Evolutionary conservation across 2,329 filamentous ascomycete species (phyloP), one percentile per base, ranked within the genome.

Genomic region (Aspergillus spinulosporus): DNA sequence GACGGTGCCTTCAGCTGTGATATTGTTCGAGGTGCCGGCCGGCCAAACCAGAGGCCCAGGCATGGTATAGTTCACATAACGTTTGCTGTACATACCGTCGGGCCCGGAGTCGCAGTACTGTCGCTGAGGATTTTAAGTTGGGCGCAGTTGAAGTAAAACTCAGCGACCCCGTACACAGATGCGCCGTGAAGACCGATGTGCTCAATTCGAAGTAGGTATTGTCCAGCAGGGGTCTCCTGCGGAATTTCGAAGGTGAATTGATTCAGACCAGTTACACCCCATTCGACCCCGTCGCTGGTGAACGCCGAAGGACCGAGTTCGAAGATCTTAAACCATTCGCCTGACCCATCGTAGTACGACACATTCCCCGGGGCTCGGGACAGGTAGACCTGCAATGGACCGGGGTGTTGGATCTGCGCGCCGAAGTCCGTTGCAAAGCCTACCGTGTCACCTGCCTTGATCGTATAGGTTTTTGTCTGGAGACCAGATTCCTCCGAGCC

Each of bases 331-430:
- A 64, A 64, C 62, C 62, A 64, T 11, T 62, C 61, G 11, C 59
- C 59, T 3, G 57, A 54, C 3, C 61, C 62, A 32, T 64, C 6
- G 6, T 62, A 60, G 9, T 28, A 1, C n/a, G 55, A 54, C 5
- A 53, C 61, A 4, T 55, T 36, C 42, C 43, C 44, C 6, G 61
- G 57, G 12, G 55, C 64, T 40, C 64, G 64, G 32, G 64, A 64
- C 64, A 66, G 64, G 40, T 66, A 66, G 28, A 64, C 59, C 1
- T 57, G 44, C 7, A 52, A 53, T 36, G 64, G 62, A 9, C 64
- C 64, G 14, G 64, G 64, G 51, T 66, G 64, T 28, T 57, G 40
- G 14, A 66, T 60, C 4, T 31, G 56, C 8, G 62, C 62, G 46
- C 59, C 65, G 32, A 62, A 49, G 2, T 31, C 59, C 42, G 67